Evolutionary conservation across 2,329 filamentous ascomycete genomes (phyloP), one percentile per base, ranked within the genome.

Genomic region (Aspergillus glaucus): DNA sequence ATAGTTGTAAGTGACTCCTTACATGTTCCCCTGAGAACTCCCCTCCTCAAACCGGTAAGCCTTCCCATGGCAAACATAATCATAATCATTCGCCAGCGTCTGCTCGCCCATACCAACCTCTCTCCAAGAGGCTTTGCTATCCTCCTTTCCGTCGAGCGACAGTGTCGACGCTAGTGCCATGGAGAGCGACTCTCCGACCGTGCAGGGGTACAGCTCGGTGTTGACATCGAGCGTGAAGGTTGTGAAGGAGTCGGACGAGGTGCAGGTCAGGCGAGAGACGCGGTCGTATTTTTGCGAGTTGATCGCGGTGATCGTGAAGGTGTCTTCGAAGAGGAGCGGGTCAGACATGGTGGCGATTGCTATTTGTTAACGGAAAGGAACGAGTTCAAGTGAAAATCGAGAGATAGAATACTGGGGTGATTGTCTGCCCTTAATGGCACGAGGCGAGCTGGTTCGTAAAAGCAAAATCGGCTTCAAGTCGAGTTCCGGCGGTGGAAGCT

Each of bases 211-310:
- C 6, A 98, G 81, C 73, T 98, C 92, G 50, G 82, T 86, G 77
- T 97, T 96, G 72, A 97, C 84, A 73, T 98, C 93, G 52, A 98
- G 86, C 5, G 82, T 85, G 75, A 97, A 84, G 55, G 82, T 79
- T 26, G 87, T 88, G 55, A 82, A 78, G 60, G 80, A 81, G 72
- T 95, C 89, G 58, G 80, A 77, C 21, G 86, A 92, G 45, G 80
- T 87, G 65, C 83, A 90, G 48, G 77, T 82, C 65, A 97, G 82
- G 59, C 93, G 92, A 48, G 88, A 87, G 22, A 96, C 92, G 56
- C 92, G 88, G 75, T 97, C 93, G 73, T 98, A 98, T 74, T 96
- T 95, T 63, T 85, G 81, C 63, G 84, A 80, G 75, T 95, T 87
- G 68, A 89, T 76, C 48, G 80, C 74, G 58, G 83, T 92, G 62